Evolutionary conservation across 2,329 filamentous ascomycete genomes (phyloP).

Genomic region (Calonectria pauciramosa): DNA sequence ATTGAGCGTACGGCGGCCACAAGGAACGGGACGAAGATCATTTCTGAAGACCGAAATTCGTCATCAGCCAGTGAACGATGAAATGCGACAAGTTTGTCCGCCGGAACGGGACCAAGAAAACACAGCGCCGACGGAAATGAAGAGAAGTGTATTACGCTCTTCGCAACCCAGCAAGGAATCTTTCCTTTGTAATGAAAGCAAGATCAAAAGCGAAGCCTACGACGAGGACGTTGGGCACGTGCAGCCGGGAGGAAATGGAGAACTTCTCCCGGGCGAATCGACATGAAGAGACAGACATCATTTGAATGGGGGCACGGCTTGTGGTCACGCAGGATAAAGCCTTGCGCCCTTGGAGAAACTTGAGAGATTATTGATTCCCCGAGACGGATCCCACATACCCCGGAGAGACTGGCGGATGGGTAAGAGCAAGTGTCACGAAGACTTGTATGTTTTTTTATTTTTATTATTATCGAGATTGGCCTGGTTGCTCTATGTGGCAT

Average conservation of each 20-base stretch:
- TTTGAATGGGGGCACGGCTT: conserved; percentile 5
- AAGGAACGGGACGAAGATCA: conserved; percentile 34
- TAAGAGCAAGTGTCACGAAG: conserved; percentile 20
- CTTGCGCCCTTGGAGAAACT: neutral
- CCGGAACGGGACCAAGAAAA: conserved; percentile 41
- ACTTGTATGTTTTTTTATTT: conserved; percentile 14
- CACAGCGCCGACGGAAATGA: conserved; percentile 32
- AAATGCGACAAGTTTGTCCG: conserved; percentile 14
- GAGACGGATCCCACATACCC: conserved; percentile 4
- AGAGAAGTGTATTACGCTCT: conserved; percentile 22
- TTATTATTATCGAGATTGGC: conserved; percentile 20
- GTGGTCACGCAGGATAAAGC: neutral
- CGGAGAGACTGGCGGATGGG: neutral
- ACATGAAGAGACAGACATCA: conserved; percentile 28
- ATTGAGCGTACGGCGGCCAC: conserved; percentile 38
- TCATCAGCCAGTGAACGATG: conserved; percentile 21
- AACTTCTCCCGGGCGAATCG: conserved; percentile 22
- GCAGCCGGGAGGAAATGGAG: conserved; percentile 6
- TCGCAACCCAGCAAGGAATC: conserved; percentile 30
- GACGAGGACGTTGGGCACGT: conserved; percentile 1
- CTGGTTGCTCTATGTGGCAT: conserved; percentile 19
- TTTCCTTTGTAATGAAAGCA: conserved; percentile 34
- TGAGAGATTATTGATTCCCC: conserved; percentile 18
- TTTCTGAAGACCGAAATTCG: conserved; percentile 19
- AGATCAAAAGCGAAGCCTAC: conserved; percentile 21